Base-by-base conservation (phyloP, 805 yeast genomes). In the Geotrichum ghanense region DNA sequence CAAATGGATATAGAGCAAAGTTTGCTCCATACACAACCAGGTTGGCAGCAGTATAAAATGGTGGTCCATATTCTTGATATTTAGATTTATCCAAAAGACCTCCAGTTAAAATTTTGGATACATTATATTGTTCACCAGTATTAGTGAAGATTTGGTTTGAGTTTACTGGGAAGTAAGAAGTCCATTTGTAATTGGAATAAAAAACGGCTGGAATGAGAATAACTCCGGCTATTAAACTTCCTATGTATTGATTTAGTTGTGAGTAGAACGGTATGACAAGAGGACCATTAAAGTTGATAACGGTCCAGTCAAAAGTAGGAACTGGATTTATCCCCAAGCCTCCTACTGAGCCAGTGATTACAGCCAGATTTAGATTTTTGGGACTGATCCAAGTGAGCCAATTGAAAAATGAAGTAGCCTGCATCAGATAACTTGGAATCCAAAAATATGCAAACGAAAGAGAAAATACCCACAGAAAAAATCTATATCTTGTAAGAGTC, bases 401-500 rank as follows among this genome's bases (percentile, higher is more conserved):
- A 53, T 70, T 74, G 62, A 83, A 81, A 54, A 74, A 73, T 0
- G 79, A 70, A 47, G 82, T 68, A 1, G 78, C 85, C 14, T 68
- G 65, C 64, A 79, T 79, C 21, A 83, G 65, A 56, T 68, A 80
- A 47, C 79, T 82, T 2, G 87, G 86, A 52, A 82, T 63, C 78
- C 82, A 80, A 56, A 76, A 76, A 73, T 79, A 81, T 2, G 71
- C 51, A 53, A 79, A 78, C 21, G 71, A 59, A n/a, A 62, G 59
- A 14, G 54, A 44, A 45, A 75, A 67, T 1, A 67, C 68, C 27
- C 65, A 45, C 24, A 67, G 50, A 62, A 80, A 79, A 52, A 77
- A 73, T 46, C 60, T 64, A 53, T 69, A 71, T 46, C 79, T 68
- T 3, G 76, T 64, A 39, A 79, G 67, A 27, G 58, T 70, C 86